A percentile compares a stretch with the other conserved stretches of the same genome.
Conservation (phyloP, 2,329 filamentous ascomycete genomes). For the Pyricularia sp. region DNA sequence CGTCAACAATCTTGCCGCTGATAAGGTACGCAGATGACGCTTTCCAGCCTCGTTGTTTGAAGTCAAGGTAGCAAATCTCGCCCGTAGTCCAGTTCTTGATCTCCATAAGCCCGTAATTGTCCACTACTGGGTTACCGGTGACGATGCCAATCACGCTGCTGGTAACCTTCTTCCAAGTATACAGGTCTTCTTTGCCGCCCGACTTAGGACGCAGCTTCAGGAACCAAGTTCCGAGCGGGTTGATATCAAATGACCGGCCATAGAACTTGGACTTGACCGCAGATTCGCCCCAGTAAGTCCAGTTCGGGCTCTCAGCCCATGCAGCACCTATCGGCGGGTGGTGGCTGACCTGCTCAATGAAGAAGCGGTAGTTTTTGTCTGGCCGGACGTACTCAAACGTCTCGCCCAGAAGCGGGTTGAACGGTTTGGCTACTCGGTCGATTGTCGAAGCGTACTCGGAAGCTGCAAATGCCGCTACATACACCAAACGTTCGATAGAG, state of each 20-base stretch:
- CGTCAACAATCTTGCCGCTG: conserved; percentile 70
- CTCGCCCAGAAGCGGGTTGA: conserved; percentile 91
- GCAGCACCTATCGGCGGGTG: conserved; percentile 91
- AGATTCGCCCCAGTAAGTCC: conserved; percentile 96
- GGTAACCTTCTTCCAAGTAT: conserved; percentile 98
- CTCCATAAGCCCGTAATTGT: conserved; percentile 96
- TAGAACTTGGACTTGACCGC: conserved; percentile 95
- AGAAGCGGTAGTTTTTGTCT: conserved; percentile 96
- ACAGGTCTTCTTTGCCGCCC: conserved; percentile 71
- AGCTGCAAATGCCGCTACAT: conserved; percentile 88
- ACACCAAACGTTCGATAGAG: conserved; percentile 82
- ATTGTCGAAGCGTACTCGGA: conserved; percentile 97
- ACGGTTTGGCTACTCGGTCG: conserved; percentile 91
- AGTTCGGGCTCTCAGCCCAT: conserved; percentile 81
- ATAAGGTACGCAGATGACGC: conserved; percentile 84
- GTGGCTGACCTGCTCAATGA: conserved; percentile 96
- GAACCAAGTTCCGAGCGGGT: conserved; percentile 95
- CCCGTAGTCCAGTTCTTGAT: conserved; percentile 96
- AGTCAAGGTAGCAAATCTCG: conserved; percentile 78
- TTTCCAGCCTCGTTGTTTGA: conserved; percentile 94
- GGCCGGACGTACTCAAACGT: conserved; percentile 94
- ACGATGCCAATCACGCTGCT: conserved; percentile 98
- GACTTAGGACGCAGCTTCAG: conserved; percentile 64
- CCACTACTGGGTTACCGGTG: conserved; percentile 88
- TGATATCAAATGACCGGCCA: conserved; percentile 94